These are phyloP conservation scores for Metarhizium humberi DNA, from an alignment of 2,329 filamentous ascomycete species.

Conservation along the genomic window DNA sequence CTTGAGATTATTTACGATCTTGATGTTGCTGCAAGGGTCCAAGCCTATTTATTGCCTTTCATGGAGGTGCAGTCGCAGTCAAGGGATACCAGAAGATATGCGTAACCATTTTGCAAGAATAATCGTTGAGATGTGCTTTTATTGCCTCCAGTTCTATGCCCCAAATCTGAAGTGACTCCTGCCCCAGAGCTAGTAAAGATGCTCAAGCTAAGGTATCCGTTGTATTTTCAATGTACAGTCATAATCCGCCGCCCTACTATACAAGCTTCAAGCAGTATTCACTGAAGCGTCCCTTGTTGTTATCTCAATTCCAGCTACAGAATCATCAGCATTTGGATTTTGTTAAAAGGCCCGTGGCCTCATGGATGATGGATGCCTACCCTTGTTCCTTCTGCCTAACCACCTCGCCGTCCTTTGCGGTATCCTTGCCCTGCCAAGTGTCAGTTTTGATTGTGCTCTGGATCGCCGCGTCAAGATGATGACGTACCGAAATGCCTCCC, in stretches of 20 bases:
- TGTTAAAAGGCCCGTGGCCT: no score
- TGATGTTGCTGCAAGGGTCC: no score
- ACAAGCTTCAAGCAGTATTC: constrained; percentile 4
- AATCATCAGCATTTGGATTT: background rate
- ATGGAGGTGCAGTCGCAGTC: background rate
- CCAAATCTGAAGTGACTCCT: background rate
- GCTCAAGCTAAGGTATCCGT: background rate
- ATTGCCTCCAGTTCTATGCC: background rate
- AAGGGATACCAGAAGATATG: background rate
- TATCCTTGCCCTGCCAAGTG: constrained; percentile 54
- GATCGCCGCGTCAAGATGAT: background rate
- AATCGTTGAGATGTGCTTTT: background rate
- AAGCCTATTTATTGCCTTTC: background rate
- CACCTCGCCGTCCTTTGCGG: constrained; percentile 55
- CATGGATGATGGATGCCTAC: constrained; percentile 34
- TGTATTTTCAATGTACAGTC: constrained; percentile 3
- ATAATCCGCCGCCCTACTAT: background rate
- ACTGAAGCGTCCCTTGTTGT: background rate
- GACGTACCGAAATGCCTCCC: constrained; percentile 62
- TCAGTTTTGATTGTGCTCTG: constrained; percentile 8
- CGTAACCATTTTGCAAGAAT: background rate
- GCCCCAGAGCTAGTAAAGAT: background rate
- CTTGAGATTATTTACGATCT: no score
- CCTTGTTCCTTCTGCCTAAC: constrained; percentile 71
- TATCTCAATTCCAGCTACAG: constrained; percentile 8